Evolutionary conservation across 495 filamentous ascomycete genomes (phyloP).

Genomic region (Penicillium waksmanii): DNA sequence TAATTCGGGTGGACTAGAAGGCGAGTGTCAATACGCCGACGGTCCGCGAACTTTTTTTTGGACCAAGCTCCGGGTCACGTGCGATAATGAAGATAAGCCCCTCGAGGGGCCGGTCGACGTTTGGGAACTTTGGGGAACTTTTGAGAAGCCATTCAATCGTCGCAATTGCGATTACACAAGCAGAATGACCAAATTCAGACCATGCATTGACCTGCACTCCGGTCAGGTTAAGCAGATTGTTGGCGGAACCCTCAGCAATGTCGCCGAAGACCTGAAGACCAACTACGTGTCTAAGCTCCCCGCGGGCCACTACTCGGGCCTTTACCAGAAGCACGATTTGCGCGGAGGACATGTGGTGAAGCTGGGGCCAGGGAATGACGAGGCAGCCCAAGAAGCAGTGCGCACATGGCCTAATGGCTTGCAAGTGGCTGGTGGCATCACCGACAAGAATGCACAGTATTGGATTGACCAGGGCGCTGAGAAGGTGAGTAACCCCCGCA

Average conservation of each 20-base stretch:
- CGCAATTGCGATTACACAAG: slow-evolving; percentile 22
- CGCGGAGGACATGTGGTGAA: slow-evolving; percentile 92
- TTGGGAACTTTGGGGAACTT: background rate
- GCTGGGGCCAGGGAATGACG: slow-evolving; percentile 85
- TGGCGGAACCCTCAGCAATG: slow-evolving; percentile 80
- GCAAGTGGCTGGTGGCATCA: slow-evolving; percentile 93
- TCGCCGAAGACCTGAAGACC: slow-evolving; percentile 71
- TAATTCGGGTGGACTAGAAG: slow-evolving; percentile 6
- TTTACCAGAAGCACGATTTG: slow-evolving; percentile 76
- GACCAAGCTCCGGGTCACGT: slow-evolving; percentile 36
- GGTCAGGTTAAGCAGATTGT: slow-evolving; percentile 98
- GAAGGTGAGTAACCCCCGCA: slow-evolving; percentile 64
- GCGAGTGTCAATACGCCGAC: slow-evolving; percentile 5
- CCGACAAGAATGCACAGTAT: slow-evolving; percentile 73
- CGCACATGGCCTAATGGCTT: slow-evolving; percentile 73
- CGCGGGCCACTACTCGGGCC: slow-evolving; percentile 72
- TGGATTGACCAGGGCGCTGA: slow-evolving; percentile 90
- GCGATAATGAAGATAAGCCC: slow-evolving; percentile 43
- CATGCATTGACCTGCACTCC: slow-evolving; percentile 95
- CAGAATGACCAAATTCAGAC: slow-evolving; percentile 88
- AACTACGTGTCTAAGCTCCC: slow-evolving; percentile 88
- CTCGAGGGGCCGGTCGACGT: slow-evolving; percentile 16
- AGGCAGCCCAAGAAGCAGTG: slow-evolving; percentile 76
- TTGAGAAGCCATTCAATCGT: slow-evolving; percentile 1
- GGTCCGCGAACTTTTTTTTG: slow-evolving; percentile 28